Evolutionary conservation across 129 eudicot genomes (phyloP).

Genomic region (Arctium lappa): DNA sequence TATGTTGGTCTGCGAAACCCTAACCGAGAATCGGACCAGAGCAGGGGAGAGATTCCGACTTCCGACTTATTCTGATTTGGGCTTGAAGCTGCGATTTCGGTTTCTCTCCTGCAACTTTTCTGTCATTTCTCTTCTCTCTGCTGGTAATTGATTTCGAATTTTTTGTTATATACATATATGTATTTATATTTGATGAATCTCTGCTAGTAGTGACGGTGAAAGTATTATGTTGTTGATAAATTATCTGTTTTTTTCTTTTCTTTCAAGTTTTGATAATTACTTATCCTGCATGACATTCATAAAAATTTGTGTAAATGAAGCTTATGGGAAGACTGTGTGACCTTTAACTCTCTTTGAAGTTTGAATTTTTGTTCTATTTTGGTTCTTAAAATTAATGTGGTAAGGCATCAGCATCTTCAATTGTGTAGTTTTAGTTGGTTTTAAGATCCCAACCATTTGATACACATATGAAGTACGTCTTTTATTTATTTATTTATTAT

Average conservation of each 20-base stretch:
- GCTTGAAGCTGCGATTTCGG: background rate
- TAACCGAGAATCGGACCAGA: conserved; percentile 14
- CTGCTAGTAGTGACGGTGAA: background rate
- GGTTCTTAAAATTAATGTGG: background rate
- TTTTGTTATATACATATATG: background rate
- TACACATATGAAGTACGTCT: background rate
- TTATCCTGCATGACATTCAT: background rate
- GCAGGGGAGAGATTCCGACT: conserved; percentile 10
- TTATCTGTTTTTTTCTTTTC: background rate
- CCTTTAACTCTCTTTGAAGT: background rate
- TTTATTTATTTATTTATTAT: too few relatives aligned
- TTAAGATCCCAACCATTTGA: background rate
- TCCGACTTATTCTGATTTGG: conserved; percentile 7
- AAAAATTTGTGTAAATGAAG: background rate
- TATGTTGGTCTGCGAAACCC: conserved; percentile 14
- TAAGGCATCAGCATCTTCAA: background rate
- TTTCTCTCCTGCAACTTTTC: background rate
- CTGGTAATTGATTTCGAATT: conserved; percentile 10
- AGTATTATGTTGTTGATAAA: background rate
- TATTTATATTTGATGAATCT: background rate
- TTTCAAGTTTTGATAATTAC: background rate
- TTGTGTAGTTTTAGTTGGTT: conserved; percentile 1
- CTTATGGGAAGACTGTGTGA: background rate
- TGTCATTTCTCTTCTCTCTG: background rate
- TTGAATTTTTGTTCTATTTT: background rate